Conservation (phyloP, 768 basidiomycete genomes). For the Coprinopsis marcescibilis region DNA sequence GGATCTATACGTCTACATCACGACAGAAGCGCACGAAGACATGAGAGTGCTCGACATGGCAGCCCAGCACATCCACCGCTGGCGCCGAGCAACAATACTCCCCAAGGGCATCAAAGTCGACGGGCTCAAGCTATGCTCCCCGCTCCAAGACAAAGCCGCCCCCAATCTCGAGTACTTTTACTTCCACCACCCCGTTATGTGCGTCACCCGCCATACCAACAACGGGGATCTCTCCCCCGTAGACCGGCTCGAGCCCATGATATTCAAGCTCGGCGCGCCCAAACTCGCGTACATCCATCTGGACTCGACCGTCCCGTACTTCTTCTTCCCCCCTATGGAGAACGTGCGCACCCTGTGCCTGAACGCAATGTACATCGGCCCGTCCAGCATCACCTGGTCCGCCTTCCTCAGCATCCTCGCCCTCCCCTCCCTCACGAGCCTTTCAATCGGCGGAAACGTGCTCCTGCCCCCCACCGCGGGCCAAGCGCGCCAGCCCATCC, state of each 20-base stretch:
- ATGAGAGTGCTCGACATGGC: conserved; percentile 1
- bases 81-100: conserved; percentile 4
- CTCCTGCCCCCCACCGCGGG: background rate
- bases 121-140: background rate
- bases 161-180: conserved; percentile 7
- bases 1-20: conserved; percentile 8
- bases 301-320: conserved; percentile 10
- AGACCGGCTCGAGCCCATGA: conserved; percentile 1
- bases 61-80: conserved; percentile 5
- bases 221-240: conserved; percentile 1
- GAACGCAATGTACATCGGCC: conserved; percentile 8
- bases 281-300: conserved; percentile 6
- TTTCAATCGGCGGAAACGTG: conserved; percentile 9
- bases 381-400: conserved; percentile 4
- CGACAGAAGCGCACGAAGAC: conserved; percentile 6
- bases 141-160: conserved; percentile 3
- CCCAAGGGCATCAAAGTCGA: conserved; percentile 9
- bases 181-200: conserved; percentile 6
- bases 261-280: conserved; percentile 6
- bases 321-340: conserved; percentile 8
- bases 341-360: conserved; percentile 6
- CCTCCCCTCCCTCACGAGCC: conserved; percentile 2
- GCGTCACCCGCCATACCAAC: conserved; percentile 2
- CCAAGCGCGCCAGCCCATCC: background rate
- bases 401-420: conserved; percentile 7